phyloP scores from a whole-genome alignment of 139 green algal genomes.

The Nannochloris sp. region DNA sequence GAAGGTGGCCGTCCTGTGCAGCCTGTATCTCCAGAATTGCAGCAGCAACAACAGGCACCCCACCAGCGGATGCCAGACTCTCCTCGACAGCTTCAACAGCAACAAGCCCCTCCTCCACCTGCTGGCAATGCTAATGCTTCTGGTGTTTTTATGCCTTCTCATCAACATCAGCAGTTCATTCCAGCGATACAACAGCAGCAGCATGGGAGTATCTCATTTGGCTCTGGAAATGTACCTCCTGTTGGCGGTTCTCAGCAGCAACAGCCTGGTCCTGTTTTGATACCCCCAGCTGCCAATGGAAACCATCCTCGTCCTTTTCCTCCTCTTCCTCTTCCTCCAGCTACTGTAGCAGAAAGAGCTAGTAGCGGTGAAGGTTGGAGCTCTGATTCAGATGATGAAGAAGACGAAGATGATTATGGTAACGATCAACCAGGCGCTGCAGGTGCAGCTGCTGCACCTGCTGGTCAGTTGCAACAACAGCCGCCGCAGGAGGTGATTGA shows the following conservation, averaged over 20 bases:
- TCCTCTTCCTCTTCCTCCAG: too few relatives aligned
- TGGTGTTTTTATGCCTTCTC: too few relatives aligned
- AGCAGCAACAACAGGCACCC: conserved; percentile 1
- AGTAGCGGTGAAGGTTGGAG: background rate
- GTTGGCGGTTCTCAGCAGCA: too few relatives aligned
- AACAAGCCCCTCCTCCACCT: background rate
- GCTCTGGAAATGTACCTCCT: background rate
- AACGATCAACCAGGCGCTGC: too few relatives aligned
- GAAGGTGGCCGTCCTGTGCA: background rate
- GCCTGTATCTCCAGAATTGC: background rate
- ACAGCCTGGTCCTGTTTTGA: background rate
- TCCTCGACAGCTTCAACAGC: background rate
- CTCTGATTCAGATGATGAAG: background rate
- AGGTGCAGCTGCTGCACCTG: too few relatives aligned
- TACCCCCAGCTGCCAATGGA: too few relatives aligned
- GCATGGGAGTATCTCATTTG: background rate
- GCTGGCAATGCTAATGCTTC: background rate
- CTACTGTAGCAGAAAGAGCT: background rate
- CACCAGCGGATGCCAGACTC: background rate
- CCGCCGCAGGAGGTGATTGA: too few relatives aligned
- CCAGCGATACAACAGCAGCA: background rate
- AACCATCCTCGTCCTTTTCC: too few relatives aligned
- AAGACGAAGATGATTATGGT: too few relatives aligned
- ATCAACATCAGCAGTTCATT: background rate
- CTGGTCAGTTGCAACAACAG: too few relatives aligned